These are phyloP conservation scores for Sporormia fimetaria DNA, from an alignment of 495 filamentous ascomycete species.

Conservation along the genomic window DNA sequence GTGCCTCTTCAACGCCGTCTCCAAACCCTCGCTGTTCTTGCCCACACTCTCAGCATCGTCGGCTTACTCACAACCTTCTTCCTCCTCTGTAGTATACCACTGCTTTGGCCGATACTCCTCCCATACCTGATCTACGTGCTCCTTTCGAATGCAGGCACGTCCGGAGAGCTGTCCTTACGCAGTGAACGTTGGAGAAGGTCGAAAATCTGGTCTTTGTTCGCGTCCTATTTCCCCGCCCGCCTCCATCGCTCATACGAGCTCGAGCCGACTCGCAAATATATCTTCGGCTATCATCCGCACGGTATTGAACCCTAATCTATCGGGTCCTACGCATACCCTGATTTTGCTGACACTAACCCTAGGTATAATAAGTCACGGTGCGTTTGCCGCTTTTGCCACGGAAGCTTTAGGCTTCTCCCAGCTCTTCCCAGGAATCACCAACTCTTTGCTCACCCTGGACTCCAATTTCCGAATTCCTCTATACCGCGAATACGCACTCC, in stretches of 20 bases:
- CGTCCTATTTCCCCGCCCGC: slow-evolving; percentile 79
- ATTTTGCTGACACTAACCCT: too few relatives aligned
- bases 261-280: slow-evolving; percentile 78
- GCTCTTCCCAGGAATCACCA: slow-evolving; percentile 93
- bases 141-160: slow-evolving; percentile 61
- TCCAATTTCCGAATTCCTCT: slow-evolving; percentile 89
- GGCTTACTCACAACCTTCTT: slow-evolving; percentile 72
- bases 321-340: too few relatives aligned
- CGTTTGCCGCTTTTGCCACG: slow-evolving; percentile 84
- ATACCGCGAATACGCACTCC: slow-evolving; percentile 83
- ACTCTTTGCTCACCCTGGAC: slow-evolving; percentile 82
- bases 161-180: slow-evolving; percentile 62
- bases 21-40: slow-evolving; percentile 76
- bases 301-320: too few relatives aligned
- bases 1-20: slow-evolving; percentile 74
- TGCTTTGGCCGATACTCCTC: slow-evolving; percentile 85
- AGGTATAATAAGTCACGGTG: slow-evolving; percentile 95
- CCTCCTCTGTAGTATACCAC: slow-evolving; percentile 76
- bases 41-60: slow-evolving; percentile 74
- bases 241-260: slow-evolving; percentile 77
- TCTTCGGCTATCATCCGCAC: slow-evolving; percentile 96
- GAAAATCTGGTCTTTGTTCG: slow-evolving; percentile 79
- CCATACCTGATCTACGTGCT: slow-evolving; percentile 79
- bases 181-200: slow-evolving; percentile 60
- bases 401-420: slow-evolving; percentile 80